Evolutionary conservation across 176 grass and related monocot species (phyloP).

Genomic region (Bothriochloa decipiens): DNA sequence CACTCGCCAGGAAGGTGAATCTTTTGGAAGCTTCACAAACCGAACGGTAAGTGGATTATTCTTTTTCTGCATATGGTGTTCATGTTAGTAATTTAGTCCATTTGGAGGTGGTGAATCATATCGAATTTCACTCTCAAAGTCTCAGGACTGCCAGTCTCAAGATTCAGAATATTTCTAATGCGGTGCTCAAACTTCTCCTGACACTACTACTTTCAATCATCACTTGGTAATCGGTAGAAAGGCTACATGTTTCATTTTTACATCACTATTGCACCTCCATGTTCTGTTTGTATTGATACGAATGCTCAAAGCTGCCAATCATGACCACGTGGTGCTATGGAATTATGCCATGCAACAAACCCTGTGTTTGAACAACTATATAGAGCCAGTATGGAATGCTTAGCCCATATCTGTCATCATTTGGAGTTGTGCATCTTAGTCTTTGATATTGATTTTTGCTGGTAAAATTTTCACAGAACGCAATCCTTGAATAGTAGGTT

Average conservation of each 20-base stretch:
- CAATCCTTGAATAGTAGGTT: not conserved
- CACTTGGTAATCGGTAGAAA: not conserved
- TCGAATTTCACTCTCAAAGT: not conserved
- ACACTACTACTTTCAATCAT: not conserved
- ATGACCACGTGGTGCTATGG: not conserved
- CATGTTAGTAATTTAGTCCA: not conserved
- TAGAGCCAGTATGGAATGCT: not conserved
- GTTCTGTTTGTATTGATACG: not conserved
- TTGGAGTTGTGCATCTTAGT: not conserved
- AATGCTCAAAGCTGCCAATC: not conserved
- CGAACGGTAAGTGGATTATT: constrained; percentile 53
- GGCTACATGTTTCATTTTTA: not conserved
- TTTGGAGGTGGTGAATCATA: not conserved
- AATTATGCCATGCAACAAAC: constrained; percentile 1
- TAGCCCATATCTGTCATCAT: not conserved
- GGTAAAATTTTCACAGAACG: not conserved
- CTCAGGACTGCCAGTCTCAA: not conserved
- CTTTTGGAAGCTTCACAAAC: constrained; percentile 83
- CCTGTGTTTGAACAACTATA: not conserved
- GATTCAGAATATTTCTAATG: not conserved
- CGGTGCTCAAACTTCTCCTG: not conserved
- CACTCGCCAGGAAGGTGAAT: constrained; percentile 71
- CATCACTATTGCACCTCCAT: not conserved
- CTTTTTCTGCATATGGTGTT: not conserved
- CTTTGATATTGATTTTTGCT: not conserved